Conservation (phyloP, 2,329 filamentous ascomycete genomes). For the Grosmannia clavigera region DNA sequence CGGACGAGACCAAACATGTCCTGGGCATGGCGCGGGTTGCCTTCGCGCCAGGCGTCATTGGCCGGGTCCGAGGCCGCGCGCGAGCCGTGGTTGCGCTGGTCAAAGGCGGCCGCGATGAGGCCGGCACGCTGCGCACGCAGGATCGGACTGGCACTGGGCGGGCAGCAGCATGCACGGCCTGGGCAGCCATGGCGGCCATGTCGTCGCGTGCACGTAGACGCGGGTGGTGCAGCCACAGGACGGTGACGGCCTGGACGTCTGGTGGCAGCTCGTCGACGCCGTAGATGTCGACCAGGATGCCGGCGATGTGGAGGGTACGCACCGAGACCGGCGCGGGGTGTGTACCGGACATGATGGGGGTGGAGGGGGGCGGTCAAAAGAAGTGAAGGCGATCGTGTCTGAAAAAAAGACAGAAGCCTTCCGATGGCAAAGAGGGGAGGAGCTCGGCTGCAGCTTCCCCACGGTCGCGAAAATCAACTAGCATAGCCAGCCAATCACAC, state of each 20-base stretch:
- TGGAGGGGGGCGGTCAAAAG: too few species aligned
- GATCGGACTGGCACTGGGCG: conserved; percentile 70
- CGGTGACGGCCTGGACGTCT: conserved; percentile 46
- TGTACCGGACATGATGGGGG: too few species aligned
- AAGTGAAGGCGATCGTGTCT: too few species aligned
- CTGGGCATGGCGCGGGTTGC: conserved; percentile 70
- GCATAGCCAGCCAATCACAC: too few species aligned
- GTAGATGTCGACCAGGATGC: conserved; percentile 68
- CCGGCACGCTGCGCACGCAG: conserved; percentile 39
- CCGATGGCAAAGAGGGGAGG: too few species aligned
- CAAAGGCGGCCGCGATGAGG: conserved; percentile 73
- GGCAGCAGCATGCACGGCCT: conserved; percentile 42
- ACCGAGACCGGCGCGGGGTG: conserved; percentile 43
- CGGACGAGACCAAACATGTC: conserved; percentile 81
- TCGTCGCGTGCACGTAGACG: conserved; percentile 55
- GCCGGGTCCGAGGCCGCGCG: conserved; percentile 52
- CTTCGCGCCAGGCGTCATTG: conserved; percentile 68
- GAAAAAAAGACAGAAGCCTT: too few species aligned
- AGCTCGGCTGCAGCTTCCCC: too few species aligned
- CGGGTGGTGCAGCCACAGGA: conserved; percentile 86
- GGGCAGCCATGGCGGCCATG: conserved; percentile 66
- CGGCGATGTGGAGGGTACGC: conserved; percentile 59
- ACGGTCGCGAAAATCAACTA: too few species aligned
- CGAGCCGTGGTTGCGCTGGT: conserved; percentile 85
- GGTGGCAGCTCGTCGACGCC: conserved; percentile 59